Evolutionary conservation across 2,329 filamentous ascomycete genomes (phyloP), one percentile per base, ranked within the genome.

Genomic region (Diplodia intermedia): DNA sequence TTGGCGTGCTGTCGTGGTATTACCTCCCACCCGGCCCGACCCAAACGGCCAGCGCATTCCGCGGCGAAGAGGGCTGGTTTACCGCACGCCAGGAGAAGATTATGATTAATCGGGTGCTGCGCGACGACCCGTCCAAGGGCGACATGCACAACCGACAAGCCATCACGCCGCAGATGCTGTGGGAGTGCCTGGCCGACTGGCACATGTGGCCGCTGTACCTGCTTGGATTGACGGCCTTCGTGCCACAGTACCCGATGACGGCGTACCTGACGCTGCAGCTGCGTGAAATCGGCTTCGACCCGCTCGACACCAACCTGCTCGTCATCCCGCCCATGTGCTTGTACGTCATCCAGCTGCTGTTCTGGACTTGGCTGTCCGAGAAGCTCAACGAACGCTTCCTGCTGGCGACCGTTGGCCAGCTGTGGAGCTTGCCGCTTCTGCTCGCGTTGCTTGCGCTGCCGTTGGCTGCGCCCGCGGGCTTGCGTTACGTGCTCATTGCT

Each of bases 21-120:
- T 79, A 81, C 29, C 73, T 83, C 55, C 80, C 81, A 0, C 75
- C 81, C 0, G 80, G 88, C 0, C 90, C 90, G 0, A 89, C 88
- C 0, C 82, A 86, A 55, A 92, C 90, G 4, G 84, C 82, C 20
- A 83, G 84, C 23, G 73, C 82, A 49, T 82, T 90, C 69, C 87
- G 84, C 57, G 84, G 86, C 5, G 86, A 86, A 50, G 75, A 84
- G 14, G 88, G 89, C 11, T 90, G 88, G 89, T 90, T 89, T 75
- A 87, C 80, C 0, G 88, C 90, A 73, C 82, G 83, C 6, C 87
- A 91, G 72, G 89, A 91, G 72, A 83, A 86, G 63, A 90, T 91
- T 74, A 88, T 91, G 84, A 83, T 89, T 50, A 91, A 90, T 75
- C 84, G 84, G 31, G 81, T 89, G 33, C 79, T 86, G 23, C 81